These are phyloP conservation scores for Aotearoamyces nothofagi DNA, from an alignment of 2,329 filamentous ascomycete species.

Conservation along the genomic window DNA sequence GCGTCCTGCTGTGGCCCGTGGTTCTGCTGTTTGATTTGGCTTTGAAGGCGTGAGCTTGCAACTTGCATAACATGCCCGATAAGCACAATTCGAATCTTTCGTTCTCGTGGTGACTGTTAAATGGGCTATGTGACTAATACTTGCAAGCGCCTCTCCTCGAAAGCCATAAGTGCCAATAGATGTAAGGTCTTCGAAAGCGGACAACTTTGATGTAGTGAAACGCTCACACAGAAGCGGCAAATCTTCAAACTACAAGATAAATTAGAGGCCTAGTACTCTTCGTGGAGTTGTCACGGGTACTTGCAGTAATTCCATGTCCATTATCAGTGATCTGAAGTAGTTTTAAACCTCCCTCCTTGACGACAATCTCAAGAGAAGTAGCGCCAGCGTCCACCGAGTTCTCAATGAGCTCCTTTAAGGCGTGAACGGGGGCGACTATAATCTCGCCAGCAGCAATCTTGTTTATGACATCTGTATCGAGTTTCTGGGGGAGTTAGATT, in stretches of 20 bases:
- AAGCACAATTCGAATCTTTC: conserved; percentile 73
- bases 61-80: conserved; percentile 75
- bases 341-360: conserved; percentile 92
- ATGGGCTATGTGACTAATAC: conserved; percentile 97
- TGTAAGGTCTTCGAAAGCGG: conserved; percentile 79
- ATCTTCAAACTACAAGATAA: conserved; percentile 59
- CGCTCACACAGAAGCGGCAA: conserved; percentile 83
- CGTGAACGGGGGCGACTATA: conserved; percentile 92
- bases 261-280: conserved; percentile 3
- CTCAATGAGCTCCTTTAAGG: conserved; percentile 90
- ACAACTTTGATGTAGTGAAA: conserved; percentile 93
- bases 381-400: conserved; percentile 97
- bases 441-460: conserved; percentile 98
- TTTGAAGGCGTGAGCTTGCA: conserved; percentile 72
- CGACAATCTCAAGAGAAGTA: conserved; percentile 75
- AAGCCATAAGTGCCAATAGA: conserved; percentile 96
- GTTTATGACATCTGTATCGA: conserved; percentile 89
- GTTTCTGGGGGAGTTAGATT: conserved; percentile 40
- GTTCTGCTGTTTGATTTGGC: conserved; percentile 73
- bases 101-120: conserved; percentile 91
- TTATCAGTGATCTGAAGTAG: conserved; percentile 95
- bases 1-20: conserved; percentile 75
- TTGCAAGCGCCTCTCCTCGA: conserved; percentile 85
- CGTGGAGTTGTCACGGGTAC: conserved; percentile 18
- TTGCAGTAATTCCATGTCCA: conserved; percentile 83